Base-by-base conservation (phyloP, 495 filamentous ascomycete species). In the Aspergillus homomorphus region DNA sequence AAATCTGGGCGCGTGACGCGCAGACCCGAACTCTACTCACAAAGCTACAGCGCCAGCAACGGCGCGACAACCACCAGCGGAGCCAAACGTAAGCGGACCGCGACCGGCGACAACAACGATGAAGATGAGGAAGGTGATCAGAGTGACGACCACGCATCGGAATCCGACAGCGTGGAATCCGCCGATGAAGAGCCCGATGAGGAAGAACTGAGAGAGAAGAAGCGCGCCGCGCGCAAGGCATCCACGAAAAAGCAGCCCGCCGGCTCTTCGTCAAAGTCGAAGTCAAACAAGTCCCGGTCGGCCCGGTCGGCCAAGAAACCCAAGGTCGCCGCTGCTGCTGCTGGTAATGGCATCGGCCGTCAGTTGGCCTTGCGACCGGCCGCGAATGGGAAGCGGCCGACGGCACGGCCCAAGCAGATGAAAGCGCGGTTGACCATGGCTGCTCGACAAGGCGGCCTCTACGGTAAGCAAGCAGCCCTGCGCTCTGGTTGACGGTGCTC, bases 1-100 rank as follows among this genome's bases (percentile, higher is more conserved):
- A 89, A 89, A 66, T 96, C 91, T 49, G 89, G 89, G 76, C 89
- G 92, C 74, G 84, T 86, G 73, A 83, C 85, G 60, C 89, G 87
- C 62, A 85, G 82, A 59, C 90, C 90, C 51, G 81, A 85, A 63
- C 80, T 85, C 44, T 90, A 86, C 73, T 80, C 77, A 5, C 69
- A 80, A 51, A 79, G 62, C 23, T 66, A 65, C 33, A 66, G 73
- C 59, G 69, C 69, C 45, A 58, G 57, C 22, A 62, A 69, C 23
- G 66, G 69, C 4, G 67, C 61, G 42, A 71, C n/a, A n/a, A n/a
- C 63, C 14, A 53, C 74, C 19, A 67, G 72, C 45, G 69, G 70
- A 23, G 68, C 70, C 30, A 87, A 87, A 68, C 79, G 84, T 58
- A 86, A 86, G 67, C 82, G 84, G 43, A 64, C 61, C 14, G 69